Base-by-base conservation (phyloP, 1,284 basidiomycete species). In the Cystobasidiaceae sp. region DNA sequence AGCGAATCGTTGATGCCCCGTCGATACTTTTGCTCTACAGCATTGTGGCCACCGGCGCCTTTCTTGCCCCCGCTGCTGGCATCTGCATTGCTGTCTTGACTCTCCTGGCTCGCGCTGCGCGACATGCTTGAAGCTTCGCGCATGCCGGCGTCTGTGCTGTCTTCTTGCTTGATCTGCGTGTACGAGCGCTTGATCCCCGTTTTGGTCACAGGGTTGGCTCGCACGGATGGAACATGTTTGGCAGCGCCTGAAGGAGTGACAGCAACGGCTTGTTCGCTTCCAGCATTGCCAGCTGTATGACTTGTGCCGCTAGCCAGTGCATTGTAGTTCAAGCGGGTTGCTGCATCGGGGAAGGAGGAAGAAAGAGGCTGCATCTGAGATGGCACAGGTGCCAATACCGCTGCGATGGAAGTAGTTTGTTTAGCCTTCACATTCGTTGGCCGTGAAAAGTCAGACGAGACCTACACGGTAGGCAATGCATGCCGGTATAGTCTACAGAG, bases 1-100 rank as follows among this genome's bases (percentile, higher is more conserved):
- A 66, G 23, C n/a, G 63, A 66, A 30, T 57, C 55, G 21, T 66
- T 66, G 54, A 66, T 66, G 23, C 63, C 63, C 4, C 55, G 32
- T 15, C 63, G 17, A 27, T 66, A 66, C 48, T 59, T 57, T 21
- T 59, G 63, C 46, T 66, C 63, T 5, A 66, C 63, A 34, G 63
- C 63, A 44, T 66, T 64, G 52, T 64, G 61, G 19, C 61, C 61
- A 3, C 61, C 61, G 32, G 41, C 32, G 15, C 43, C 56, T 46
- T 48, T 41, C 28, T 61, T 61, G 13, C 11, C 28, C 48, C 32
- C 37, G 11, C 33, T 48, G 28, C 50, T 50, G 6, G 33, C 34
- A 1, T 52, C 45, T 1, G 39, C 39, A 27, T 46, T 43, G 8
- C 34, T 48, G 13, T 34, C 43, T 2, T 17, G 15, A 39, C 49